These are phyloP conservation scores for Diaporthe caulivora DNA, from an alignment of 2,329 filamentous ascomycete species.

Conservation along the genomic window DNA sequence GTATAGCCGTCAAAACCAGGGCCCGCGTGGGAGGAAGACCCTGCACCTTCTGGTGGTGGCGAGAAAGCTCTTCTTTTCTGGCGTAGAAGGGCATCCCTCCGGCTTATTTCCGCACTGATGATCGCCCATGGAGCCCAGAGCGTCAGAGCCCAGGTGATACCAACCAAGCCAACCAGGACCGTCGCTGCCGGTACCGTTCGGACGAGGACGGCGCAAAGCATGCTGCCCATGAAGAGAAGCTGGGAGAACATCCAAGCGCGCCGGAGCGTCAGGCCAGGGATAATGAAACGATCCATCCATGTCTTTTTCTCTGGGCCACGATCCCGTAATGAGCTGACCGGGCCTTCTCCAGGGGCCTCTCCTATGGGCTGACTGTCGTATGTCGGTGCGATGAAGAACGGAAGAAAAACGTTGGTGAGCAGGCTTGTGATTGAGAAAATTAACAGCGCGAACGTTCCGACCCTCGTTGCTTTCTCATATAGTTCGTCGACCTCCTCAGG, in stretches of 20 bases:
- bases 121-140: constrained; percentile 97
- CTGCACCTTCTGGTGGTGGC: constrained; percentile 30
- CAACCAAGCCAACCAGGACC: constrained; percentile 82
- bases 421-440: constrained; percentile 91
- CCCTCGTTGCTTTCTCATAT: constrained; percentile 86
- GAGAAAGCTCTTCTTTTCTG: constrained; percentile 47
- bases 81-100: constrained; percentile 74
- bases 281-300: constrained; percentile 73
- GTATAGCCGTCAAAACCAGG: constrained; percentile 44
- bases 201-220: constrained; percentile 87
- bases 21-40: constrained; percentile 29
- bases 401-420: constrained; percentile 83
- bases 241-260: constrained; percentile 89
- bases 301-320: constrained; percentile 53
- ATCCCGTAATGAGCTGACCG: constrained; percentile 46
- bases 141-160: constrained; percentile 92
- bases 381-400: constrained; percentile 86
- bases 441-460: constrained; percentile 90
- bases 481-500: constrained; percentile 80
- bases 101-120: constrained; percentile 91
- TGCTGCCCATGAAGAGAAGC: constrained; percentile 83
- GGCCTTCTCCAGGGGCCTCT: constrained; percentile 49
- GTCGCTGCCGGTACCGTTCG: constrained; percentile 79
- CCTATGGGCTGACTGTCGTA: constrained; percentile 67
- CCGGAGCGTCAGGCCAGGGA: constrained; percentile 87